Evolutionary conservation across 2,329 filamentous ascomycete species (phyloP).

Genomic region (Arthrobotrys pseudoclavata): DNA sequence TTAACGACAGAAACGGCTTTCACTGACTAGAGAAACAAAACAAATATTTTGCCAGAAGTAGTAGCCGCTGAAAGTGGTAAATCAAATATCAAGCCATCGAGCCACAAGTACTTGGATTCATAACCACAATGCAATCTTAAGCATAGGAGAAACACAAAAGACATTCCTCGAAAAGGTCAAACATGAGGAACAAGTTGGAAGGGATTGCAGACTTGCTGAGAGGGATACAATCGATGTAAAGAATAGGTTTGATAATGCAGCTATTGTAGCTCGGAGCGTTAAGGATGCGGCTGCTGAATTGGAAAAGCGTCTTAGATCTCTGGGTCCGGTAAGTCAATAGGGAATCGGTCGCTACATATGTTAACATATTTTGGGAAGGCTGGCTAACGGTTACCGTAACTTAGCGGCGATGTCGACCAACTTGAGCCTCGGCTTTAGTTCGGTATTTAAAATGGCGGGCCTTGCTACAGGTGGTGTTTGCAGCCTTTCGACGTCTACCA

Average conservation of each 20-base stretch:
- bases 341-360: too few relatives aligned
- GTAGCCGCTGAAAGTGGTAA: not conserved
- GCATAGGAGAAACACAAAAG: not conserved
- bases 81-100: not conserved
- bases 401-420: too few relatives aligned
- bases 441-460: too few relatives aligned
- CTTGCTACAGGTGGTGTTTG: not conserved
- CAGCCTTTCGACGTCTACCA: not conserved
- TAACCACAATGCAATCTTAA: not conserved
- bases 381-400: too few relatives aligned
- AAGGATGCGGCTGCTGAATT: too few relatives aligned
- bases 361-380: too few relatives aligned
- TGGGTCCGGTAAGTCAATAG: too few relatives aligned
- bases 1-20: not conserved
- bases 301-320: too few relatives aligned
- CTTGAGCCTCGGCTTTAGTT: too few relatives aligned
- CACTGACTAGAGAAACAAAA: slow-evolving; percentile 11
- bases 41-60: slow-evolving; percentile 9
- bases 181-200: not conserved
- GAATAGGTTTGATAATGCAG: not conserved
- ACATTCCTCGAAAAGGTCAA: not conserved
- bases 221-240: not conserved
- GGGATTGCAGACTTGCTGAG: not conserved
- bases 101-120: not conserved
- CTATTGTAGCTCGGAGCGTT: too few relatives aligned